Conservation (phyloP, 306 rosid species). For the Benincasa hispida region DNA sequence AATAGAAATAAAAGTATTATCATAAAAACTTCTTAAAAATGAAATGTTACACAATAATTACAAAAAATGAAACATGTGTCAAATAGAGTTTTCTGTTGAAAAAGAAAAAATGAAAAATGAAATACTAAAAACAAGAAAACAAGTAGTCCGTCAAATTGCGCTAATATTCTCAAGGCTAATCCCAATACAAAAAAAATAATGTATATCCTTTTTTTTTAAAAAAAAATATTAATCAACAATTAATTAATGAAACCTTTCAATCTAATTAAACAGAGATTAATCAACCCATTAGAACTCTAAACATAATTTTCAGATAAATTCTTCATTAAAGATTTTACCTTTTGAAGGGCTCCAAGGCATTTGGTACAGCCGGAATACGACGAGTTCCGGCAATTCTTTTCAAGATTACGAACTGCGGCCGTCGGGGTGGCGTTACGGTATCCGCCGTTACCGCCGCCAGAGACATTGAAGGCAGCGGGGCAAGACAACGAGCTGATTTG, state of each 20-base stretch:
- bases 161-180: not conserved
- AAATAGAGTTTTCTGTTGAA: too few species aligned
- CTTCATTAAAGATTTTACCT: conserved; percentile 23
- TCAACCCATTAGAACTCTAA: not conserved
- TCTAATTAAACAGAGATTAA: not conserved
- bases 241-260: not conserved
- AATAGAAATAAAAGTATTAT: not conserved
- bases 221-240: not conserved
- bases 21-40: not conserved
- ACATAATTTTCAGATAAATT: not conserved
- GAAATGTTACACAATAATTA: not conserved
- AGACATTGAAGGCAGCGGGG: conserved; percentile 66
- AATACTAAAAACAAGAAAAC: too few species aligned
- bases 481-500: conserved; percentile 75
- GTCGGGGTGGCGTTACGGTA: conserved; percentile 67
- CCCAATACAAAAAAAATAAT: not conserved
- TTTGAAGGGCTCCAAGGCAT: conserved; percentile 70
- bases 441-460: conserved; percentile 14
- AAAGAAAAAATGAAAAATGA: too few species aligned
- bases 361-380: conserved; percentile 82
- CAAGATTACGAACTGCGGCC: conserved; percentile 52
- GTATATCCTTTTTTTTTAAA: too few species aligned
- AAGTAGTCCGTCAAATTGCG: too few species aligned
- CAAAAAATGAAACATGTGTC: not conserved
- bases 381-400: conserved; percentile 67